Percentiles rank a stretch among this genome's conserved stretches.
These are phyloP conservation scores for Pseudotsuga menziesii DNA, from an alignment of 75 land plant species.

Conservation along the genomic window DNA sequence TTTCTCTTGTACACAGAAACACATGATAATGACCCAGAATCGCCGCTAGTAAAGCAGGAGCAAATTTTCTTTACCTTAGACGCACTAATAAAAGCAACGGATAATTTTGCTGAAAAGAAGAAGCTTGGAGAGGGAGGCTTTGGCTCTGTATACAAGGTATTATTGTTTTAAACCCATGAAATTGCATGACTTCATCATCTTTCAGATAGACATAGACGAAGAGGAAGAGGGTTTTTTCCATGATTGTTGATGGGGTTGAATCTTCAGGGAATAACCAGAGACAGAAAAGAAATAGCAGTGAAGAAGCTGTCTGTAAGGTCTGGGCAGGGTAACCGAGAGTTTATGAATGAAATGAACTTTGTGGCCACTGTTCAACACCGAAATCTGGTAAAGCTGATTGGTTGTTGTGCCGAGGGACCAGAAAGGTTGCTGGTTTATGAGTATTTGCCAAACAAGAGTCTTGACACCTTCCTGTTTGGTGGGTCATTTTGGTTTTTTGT, in stretches of 20 bases:
- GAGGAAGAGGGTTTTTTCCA: not conserved
- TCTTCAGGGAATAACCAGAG: constrained; percentile 24
- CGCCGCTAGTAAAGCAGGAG: not conserved
- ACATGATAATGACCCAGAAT: not conserved
- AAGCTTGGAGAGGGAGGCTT: constrained; percentile 2
- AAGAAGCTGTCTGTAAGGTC: constrained; percentile 25
- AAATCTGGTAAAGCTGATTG: constrained; percentile 31
- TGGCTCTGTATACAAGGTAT: not conserved
- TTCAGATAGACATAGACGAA: not conserved
- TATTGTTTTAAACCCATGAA: not conserved
- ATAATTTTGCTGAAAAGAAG: not conserved
- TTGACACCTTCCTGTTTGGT: constrained; percentile 6
- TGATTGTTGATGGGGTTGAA: not conserved
- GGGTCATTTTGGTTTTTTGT: not conserved
- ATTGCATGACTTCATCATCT: not conserved
- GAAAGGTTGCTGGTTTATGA: constrained; percentile 35
- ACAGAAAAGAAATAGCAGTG: constrained; percentile 20
- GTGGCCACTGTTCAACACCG: constrained; percentile 24
- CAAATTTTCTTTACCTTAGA: not conserved
- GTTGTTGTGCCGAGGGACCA: constrained; percentile 27
- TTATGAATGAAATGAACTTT: constrained; percentile 26
- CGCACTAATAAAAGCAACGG: not conserved
- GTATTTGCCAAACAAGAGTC: constrained; percentile 38
- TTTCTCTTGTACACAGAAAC: not conserved
- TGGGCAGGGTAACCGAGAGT: constrained; percentile 22